phyloP scores from a whole-genome alignment of 2,329 filamentous ascomycete species.

The Polychaeton citri region DNA sequence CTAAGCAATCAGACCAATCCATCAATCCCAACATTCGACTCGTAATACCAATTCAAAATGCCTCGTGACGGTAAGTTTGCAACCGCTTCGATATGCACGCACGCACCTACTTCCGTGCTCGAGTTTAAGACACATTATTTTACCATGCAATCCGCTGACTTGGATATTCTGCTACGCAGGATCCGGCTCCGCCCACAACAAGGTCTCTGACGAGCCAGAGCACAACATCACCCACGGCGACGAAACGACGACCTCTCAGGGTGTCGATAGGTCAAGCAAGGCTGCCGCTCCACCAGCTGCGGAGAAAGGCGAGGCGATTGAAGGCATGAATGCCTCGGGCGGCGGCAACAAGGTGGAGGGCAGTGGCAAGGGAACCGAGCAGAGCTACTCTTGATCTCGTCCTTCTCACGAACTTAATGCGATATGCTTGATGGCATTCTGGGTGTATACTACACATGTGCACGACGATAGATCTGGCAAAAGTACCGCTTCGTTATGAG shows the following conservation, averaged over 20 bases:
- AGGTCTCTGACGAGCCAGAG: neutral
- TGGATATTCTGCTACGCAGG: too few relatives aligned
- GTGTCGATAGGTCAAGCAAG: slow-evolving; percentile 25
- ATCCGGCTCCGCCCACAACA: slow-evolving; percentile 1
- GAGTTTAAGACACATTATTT: too few relatives aligned
- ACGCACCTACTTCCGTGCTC: too few relatives aligned
- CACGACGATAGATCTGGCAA: too few relatives aligned
- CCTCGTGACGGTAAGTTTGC: slow-evolving; percentile 1
- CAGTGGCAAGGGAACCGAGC: slow-evolving; percentile 1
- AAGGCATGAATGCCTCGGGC: slow-evolving; percentile 23
- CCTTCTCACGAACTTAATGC: too few relatives aligned
- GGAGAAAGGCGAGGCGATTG: slow-evolving; percentile 25
- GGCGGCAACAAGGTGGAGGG: slow-evolving; percentile 12
- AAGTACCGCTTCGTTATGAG: too few relatives aligned
- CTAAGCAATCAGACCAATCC: neutral
- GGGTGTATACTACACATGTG: too few relatives aligned
- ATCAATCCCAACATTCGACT: neutral
- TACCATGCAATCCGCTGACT: too few relatives aligned
- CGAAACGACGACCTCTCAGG: slow-evolving; percentile 7
- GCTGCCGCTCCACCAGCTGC: slow-evolving; percentile 24
- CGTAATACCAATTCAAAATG: neutral
- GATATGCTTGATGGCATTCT: too few relatives aligned
- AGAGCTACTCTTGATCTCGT: too few relatives aligned
- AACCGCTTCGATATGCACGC: too few relatives aligned
- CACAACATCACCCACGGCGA: slow-evolving; percentile 1